Percentiles rank a stretch among this genome's conserved stretches.
phyloP scores from a whole-genome alignment of 192 early-diverging fungal species.

The Dissophora ornata region DNA sequence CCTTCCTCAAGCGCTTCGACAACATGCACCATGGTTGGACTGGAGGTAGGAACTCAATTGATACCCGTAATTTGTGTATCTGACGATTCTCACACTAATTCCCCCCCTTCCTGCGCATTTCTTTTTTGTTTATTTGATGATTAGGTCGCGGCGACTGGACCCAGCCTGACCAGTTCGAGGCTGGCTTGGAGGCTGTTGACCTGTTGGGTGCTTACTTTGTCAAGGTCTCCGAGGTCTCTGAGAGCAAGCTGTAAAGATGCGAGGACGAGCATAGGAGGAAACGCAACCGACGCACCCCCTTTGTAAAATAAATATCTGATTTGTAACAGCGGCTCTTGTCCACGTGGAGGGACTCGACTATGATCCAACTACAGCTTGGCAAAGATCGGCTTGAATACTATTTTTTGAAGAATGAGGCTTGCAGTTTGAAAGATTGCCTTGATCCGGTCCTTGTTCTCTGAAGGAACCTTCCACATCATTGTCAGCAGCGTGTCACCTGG shows the following conservation, averaged over 20 bases:
- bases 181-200: slow-evolving; percentile 33
- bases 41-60: slow-evolving; percentile 40
- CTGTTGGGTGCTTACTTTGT: slow-evolving; percentile 37
- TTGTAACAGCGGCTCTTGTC: no score
- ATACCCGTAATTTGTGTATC: no score
- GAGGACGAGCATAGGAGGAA: not conserved
- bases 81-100: no score
- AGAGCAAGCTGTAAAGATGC: slow-evolving; percentile 35
- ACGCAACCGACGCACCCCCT: no score
- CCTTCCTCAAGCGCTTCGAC: slow-evolving; percentile 28
- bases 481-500: slow-evolving; percentile 74
- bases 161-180: slow-evolving; percentile 18
- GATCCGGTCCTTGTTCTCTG: slow-evolving; percentile 40
- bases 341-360: no score
- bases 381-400: no score
- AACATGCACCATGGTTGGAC: slow-evolving; percentile 50
- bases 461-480: slow-evolving; percentile 73
- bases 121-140: not conserved
- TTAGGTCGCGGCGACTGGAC: slow-evolving; percentile 45
- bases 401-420: no score
- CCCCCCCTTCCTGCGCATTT: not conserved
- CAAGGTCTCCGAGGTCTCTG: slow-evolving; percentile 23
- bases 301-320: no score
- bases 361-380: no score
- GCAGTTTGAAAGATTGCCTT: slow-evolving; percentile 63